These are phyloP conservation scores for Phialemoniopsis sp. DNA, from an alignment of 2,329 filamentous ascomycete genomes.

Conservation along the genomic window DNA sequence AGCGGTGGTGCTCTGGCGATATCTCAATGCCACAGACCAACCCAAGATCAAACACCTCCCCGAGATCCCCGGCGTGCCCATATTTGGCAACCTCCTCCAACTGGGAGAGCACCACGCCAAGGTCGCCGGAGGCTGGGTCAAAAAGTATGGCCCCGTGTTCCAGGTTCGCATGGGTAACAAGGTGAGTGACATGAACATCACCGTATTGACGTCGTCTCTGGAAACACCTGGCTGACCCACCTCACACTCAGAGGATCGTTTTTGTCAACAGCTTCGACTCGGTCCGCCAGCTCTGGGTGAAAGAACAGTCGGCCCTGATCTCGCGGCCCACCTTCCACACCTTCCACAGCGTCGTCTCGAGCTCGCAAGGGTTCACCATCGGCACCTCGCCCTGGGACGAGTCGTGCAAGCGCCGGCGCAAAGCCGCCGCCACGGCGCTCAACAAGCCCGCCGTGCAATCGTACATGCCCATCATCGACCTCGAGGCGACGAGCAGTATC, in stretches of 20 bases:
- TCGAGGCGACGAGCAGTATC: slow-evolving; percentile 48
- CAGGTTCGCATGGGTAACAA: slow-evolving; percentile 66
- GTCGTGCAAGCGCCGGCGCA: slow-evolving; percentile 71
- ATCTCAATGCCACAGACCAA: slow-evolving; percentile 44
- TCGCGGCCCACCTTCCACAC: slow-evolving; percentile 76
- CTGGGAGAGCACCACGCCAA: slow-evolving; percentile 54
- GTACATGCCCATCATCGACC: slow-evolving; percentile 79
- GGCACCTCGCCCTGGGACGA: slow-evolving; percentile 83
- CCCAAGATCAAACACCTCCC: slow-evolving; percentile 59
- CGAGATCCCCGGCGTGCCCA: slow-evolving; percentile 55
- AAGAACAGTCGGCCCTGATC: slow-evolving; percentile 72
- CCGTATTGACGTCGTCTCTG: neutral
- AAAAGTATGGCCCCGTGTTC: slow-evolving; percentile 60
- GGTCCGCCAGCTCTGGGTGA: slow-evolving; percentile 72
- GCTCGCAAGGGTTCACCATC: slow-evolving; percentile 75
- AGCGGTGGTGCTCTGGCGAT: too few species aligned
- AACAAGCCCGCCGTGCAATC: slow-evolving; percentile 66
- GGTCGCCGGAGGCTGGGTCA: slow-evolving; percentile 50
- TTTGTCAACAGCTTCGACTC: slow-evolving; percentile 77
- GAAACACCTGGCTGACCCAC: slow-evolving; percentile 1
- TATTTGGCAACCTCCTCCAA: slow-evolving; percentile 61
- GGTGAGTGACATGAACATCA: slow-evolving; percentile 27
- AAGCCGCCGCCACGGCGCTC: slow-evolving; percentile 73
- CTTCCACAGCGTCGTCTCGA: slow-evolving; percentile 75
- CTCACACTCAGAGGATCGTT: slow-evolving; percentile 62